Evolutionary conservation across 192 early-diverging fungal species (phyloP), one percentile per base, ranked within the genome.

Genomic region (Endogone sp.): DNA sequence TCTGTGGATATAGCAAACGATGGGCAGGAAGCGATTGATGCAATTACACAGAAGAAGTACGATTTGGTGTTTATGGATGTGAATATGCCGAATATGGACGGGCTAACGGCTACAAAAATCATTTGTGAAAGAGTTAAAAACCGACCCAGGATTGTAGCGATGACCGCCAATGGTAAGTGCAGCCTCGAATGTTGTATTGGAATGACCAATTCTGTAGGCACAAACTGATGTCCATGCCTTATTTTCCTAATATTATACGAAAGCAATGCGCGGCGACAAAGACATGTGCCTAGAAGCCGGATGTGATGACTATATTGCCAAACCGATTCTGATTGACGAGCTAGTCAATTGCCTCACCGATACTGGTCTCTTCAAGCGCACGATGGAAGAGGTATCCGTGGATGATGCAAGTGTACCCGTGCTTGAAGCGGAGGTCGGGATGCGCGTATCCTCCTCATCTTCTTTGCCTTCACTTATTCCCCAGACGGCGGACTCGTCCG

Each of bases 31-130:
- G 76, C 76, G 23, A 58, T 63, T 20, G 59, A 68, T 10, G 65
- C 60, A 23, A 68, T 75, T 55, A 3, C 31, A 1, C 2, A 74
- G 25, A 66, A 68, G 65, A 31, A 21, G 24, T 73, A 71, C 20
- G 65, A 76, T n/a, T 23, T 76, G 16, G 66, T 76, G n/a, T 72
- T 76, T 56, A 82, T 84, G 82, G 82, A 84, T 65, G 76, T 84
- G 0, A 73, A 70, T 28, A 84, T 84, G 82, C 82, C 79, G 3
- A 70, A 77, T 21, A 81, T 84, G 79, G 76, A 81, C 62, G 82
- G 82, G 2, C 59, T 84, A 22, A 74, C 78, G 58, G 77, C 82
- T 24, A 75, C 82, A 3, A 72, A 63, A 64, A 66, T 62, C 1
- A 81, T 84, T 61, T 67, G 74, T 29, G 77, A 59, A 3, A 27